Conservation (phyloP, 2,329 filamentous ascomycete genomes). For the Rugonectria rugulosa region DNA sequence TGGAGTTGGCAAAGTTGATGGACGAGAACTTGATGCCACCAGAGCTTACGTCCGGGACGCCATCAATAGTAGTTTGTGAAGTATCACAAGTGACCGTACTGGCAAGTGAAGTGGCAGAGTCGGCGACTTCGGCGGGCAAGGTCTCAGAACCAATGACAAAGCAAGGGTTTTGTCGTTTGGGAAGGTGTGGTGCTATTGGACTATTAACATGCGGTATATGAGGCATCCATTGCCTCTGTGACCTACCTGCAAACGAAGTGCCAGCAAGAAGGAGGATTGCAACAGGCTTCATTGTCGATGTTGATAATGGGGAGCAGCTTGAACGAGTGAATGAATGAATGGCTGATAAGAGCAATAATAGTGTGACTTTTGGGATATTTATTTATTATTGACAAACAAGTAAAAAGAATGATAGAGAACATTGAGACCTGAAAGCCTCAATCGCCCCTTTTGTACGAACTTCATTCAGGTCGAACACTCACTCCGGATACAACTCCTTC, state of each 20-base stretch:
- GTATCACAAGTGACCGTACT: slow-evolving; percentile 58
- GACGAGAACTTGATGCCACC: slow-evolving; percentile 58
- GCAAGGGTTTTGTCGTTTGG: slow-evolving; percentile 52
- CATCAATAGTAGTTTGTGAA: slow-evolving; percentile 55
- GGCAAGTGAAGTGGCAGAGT: slow-evolving; percentile 51
- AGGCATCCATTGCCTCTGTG: not conserved
- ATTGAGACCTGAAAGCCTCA: not conserved
- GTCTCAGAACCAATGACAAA: slow-evolving; percentile 60
- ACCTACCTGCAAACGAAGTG: slow-evolving; percentile 30
- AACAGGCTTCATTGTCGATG: slow-evolving; percentile 32
- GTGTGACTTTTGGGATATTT: no score
- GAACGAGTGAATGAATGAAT: slow-evolving; percentile 11
- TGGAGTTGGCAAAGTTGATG: slow-evolving; percentile 63
- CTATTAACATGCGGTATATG: not conserved
- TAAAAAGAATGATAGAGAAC: no score
- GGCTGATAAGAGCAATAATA: no score
- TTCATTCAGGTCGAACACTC: no score
- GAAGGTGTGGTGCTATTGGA: slow-evolving; percentile 22
- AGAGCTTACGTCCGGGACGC: slow-evolving; percentile 64
- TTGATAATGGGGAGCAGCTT: not conserved
- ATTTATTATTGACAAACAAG: no score
- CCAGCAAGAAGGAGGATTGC: slow-evolving; percentile 27
- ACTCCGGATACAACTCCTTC: not conserved
- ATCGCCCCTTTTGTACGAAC: not conserved
- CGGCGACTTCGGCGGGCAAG: slow-evolving; percentile 59